Conservation (phyloP, 371 early-diverging fungal species). For the Lichtheimia ornata region DNA sequence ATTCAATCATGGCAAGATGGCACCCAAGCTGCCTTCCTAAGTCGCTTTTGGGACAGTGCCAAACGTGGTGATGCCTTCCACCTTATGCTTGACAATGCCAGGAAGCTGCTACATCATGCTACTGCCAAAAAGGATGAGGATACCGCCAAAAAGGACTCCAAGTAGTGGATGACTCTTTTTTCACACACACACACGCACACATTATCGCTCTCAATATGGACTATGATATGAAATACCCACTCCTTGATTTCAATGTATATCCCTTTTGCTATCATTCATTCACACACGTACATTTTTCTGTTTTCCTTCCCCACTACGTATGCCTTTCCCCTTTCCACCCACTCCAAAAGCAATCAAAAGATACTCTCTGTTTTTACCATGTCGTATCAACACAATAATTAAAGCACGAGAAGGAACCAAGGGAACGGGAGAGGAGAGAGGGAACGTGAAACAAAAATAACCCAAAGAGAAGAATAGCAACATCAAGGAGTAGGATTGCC, state of each 20-base stretch:
- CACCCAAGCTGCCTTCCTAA: constrained; percentile 19
- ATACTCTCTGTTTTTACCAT: too few relatives aligned
- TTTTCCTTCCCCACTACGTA: background rate
- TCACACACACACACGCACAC: too few relatives aligned
- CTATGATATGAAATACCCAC: too few relatives aligned
- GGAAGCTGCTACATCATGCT: constrained; percentile 13
- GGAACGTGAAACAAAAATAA: too few relatives aligned
- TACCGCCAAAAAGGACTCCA: constrained; percentile 13
- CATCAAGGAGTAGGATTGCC: too few relatives aligned
- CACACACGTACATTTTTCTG: background rate
- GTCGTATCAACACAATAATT: too few relatives aligned
- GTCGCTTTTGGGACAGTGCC: constrained; percentile 25
- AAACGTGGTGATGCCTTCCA: constrained; percentile 26
- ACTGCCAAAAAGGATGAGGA: constrained; percentile 11
- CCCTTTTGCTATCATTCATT: background rate
- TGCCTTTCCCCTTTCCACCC: too few relatives aligned
- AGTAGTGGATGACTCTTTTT: background rate
- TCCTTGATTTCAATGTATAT: background rate
- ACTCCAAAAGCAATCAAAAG: too few relatives aligned
- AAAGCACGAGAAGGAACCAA: too few relatives aligned
- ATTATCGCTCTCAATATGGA: too few relatives aligned
- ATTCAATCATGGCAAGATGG: constrained; percentile 27
- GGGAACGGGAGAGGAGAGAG: too few relatives aligned
- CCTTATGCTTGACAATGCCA: constrained; percentile 20
- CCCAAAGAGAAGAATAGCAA: too few relatives aligned